phyloP scores from a whole-genome alignment of 2,329 filamentous ascomycete genomes.

The Aspergillus quadrilineatus region DNA sequence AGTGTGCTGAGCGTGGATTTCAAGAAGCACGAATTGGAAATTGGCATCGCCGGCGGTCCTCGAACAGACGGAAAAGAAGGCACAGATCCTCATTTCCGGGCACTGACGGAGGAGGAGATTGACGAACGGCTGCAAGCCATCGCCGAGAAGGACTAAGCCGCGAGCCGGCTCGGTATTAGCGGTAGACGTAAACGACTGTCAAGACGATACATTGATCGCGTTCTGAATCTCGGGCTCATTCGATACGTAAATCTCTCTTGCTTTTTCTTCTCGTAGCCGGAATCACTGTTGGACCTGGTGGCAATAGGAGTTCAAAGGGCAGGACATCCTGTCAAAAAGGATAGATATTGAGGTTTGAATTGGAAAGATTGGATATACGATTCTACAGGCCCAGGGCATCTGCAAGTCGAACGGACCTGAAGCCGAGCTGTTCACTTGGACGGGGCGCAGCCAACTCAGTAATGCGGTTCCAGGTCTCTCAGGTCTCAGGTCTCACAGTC shows the following conservation, averaged over 20 bases:
- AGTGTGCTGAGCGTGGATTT: constrained; percentile 98
- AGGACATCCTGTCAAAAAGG: background rate
- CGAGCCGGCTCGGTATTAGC: constrained; percentile 8
- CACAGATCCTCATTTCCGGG: constrained; percentile 75
- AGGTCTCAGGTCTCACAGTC: background rate
- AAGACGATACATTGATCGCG: constrained; percentile 10
- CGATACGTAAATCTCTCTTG: constrained; percentile 8
- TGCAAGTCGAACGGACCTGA: constrained; percentile 6
- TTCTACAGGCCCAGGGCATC: constrained; percentile 14
- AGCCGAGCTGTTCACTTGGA: background rate
- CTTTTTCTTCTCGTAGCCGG: constrained; percentile 11
- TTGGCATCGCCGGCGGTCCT: constrained; percentile 93
- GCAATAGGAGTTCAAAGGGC: constrained; percentile 7
- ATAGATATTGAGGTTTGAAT: background rate
- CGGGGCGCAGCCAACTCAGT: background rate
- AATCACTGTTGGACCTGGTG: constrained; percentile 8
- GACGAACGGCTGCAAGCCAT: constrained; percentile 97
- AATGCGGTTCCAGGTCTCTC: background rate
- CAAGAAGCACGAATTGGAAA: constrained; percentile 98
- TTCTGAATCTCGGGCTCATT: background rate
- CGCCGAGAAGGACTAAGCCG: constrained; percentile 87
- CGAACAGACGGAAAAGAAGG: constrained; percentile 79
- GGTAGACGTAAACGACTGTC: constrained; percentile 18
- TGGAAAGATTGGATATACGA: constrained; percentile 6
- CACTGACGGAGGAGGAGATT: constrained; percentile 94